Evolutionary conservation across 73 alveolate genomes (phyloP).

Genomic region (Tetrahymena thermophila): DNA sequence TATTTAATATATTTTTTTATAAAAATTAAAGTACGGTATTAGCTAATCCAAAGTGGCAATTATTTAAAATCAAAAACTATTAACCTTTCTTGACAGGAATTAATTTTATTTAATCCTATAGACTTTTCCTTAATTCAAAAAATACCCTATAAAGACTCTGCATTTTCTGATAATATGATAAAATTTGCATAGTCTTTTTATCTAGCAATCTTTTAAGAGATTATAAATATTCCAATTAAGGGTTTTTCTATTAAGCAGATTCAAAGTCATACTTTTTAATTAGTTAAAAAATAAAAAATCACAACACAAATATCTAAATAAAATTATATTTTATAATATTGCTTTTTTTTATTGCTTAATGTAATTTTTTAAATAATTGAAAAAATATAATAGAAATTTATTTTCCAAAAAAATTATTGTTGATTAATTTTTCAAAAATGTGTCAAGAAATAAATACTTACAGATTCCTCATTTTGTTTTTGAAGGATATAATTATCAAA

Average conservation of each 20-base stretch:
- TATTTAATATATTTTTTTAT: neutral
- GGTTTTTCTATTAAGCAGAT: neutral
- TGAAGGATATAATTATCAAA: neutral
- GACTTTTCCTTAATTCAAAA: neutral
- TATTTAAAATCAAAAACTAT: neutral
- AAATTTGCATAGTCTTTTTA: neutral
- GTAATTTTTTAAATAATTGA: no score
- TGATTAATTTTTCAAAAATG: no score
- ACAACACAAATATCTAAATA: neutral
- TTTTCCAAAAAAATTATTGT: no score
- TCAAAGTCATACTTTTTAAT: neutral
- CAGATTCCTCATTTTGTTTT: neutral
- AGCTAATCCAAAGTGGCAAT: neutral
- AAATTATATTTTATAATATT: no score
- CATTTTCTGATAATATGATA: neutral
- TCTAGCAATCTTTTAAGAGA: neutral
- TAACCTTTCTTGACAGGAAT: neutral
- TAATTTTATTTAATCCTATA: neutral
- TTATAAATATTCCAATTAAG: neutral
- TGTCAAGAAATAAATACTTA: neutral
- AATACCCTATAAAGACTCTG: neutral
- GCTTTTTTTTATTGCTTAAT: no score
- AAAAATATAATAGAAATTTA: no score
- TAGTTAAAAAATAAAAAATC: neutral
- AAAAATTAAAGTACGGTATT: neutral